Conservation (phyloP, 768 basidiomycete genomes). For the Coprinopsis sp. region DNA sequence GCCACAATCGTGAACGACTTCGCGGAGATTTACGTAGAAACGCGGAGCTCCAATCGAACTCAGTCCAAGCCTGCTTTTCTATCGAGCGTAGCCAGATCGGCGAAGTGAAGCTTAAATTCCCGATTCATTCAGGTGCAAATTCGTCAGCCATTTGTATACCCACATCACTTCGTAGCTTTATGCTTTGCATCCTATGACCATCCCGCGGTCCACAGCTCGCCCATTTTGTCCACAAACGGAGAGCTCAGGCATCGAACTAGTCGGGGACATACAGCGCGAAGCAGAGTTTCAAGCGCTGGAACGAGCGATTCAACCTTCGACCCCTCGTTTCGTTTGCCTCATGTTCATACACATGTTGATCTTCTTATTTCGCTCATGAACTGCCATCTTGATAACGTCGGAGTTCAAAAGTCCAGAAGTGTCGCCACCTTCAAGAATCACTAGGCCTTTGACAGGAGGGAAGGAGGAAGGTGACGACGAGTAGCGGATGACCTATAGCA, state of each 20-base stretch:
- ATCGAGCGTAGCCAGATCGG: conserved; percentile 28
- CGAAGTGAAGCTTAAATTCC: conserved; percentile 12
- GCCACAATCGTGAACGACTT: conserved; percentile 36
- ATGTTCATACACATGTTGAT: conserved; percentile 40
- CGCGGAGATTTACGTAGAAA: conserved; percentile 40
- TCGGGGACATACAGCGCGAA: too few species aligned
- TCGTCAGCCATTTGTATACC: neutral
- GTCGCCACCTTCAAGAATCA: neutral
- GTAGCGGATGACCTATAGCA: neutral
- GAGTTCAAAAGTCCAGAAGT: neutral
- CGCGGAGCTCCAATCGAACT: conserved; percentile 38
- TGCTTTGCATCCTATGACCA: too few species aligned
- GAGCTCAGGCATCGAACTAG: too few species aligned
- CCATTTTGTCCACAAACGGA: conserved; percentile 1
- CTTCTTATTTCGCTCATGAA: conserved; percentile 11
- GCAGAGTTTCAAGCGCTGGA: too few species aligned
- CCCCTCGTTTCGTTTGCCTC: conserved; percentile 24
- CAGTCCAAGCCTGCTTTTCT: conserved; percentile 29
- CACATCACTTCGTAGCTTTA: conserved; percentile 3
- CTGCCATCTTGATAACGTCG: conserved; percentile 12
- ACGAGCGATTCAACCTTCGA: neutral
- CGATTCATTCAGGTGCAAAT: conserved; percentile 9
- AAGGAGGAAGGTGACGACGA: neutral
- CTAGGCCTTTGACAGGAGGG: neutral
- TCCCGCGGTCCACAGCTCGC: conserved; percentile 1